These are phyloP conservation scores for Brasilioporus rufonigricans DNA, from an alignment of 768 basidiomycete species.

Conservation along the genomic window DNA sequence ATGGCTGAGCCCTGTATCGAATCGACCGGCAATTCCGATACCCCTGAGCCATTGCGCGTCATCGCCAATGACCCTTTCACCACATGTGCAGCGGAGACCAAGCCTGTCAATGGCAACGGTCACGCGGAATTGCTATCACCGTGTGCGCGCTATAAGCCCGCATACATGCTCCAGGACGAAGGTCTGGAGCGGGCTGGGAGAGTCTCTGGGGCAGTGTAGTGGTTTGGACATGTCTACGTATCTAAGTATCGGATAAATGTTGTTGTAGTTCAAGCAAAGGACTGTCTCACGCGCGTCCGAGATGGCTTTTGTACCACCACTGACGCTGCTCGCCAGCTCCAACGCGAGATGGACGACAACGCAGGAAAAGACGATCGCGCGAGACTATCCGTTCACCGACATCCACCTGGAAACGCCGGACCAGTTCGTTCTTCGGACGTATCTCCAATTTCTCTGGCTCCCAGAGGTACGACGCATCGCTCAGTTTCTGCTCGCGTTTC, in stretches of 20 bases:
- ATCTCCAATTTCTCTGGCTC: slow-evolving; percentile 77
- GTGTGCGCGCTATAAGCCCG: slow-evolving; percentile 59
- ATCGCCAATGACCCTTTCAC: slow-evolving; percentile 23
- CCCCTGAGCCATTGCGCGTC: slow-evolving; percentile 14
- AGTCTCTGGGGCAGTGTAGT: slow-evolving; percentile 31
- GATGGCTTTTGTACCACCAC: slow-evolving; percentile 19
- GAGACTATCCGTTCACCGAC: slow-evolving; percentile 54
- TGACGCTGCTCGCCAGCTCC: slow-evolving; percentile 21
- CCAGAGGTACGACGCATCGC: slow-evolving; percentile 54
- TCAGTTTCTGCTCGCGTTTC: slow-evolving; percentile 1
- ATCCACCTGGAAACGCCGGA: slow-evolving; percentile 46
- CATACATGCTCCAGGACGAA: slow-evolving; percentile 77
- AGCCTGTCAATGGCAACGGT: not conserved
- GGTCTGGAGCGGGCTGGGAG: slow-evolving; percentile 71
- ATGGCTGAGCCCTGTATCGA: slow-evolving; percentile 10
- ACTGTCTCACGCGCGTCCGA: not conserved
- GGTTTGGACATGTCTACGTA: not conserved
- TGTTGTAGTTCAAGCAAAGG: not conserved
- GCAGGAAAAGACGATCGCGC: slow-evolving; percentile 57
- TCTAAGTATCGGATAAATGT: not conserved
- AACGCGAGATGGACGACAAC: slow-evolving; percentile 50
- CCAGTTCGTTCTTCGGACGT: slow-evolving; percentile 59
- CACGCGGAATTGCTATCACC: not conserved
- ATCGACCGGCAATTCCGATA: not conserved
- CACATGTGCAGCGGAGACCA: slow-evolving; percentile 15